A percentile compares a stretch with the other conserved stretches of the same genome.
Conservation (phyloP, 768 basidiomycete genomes). For the Daedalea quercina region DNA sequence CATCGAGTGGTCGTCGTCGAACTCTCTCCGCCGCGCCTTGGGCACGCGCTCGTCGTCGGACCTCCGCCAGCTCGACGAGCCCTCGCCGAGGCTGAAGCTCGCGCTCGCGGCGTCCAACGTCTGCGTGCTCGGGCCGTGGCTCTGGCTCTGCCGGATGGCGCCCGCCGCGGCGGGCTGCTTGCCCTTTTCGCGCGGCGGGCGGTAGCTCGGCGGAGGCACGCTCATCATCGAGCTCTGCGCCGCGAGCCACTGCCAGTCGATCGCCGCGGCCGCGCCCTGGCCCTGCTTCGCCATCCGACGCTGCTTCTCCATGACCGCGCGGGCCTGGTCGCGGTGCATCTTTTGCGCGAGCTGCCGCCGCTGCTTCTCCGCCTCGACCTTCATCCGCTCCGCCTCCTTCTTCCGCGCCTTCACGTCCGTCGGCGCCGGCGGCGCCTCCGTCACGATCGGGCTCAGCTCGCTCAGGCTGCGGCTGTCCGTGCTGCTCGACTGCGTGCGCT, state of each 20-base stretch:
- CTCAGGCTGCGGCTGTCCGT: conserved; percentile 63
- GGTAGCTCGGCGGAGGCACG: conserved; percentile 27
- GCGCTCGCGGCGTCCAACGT: conserved; percentile 60
- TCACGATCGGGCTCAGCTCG: conserved; percentile 39
- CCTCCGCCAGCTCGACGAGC: conserved; percentile 25
- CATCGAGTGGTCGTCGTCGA: conserved; percentile 89
- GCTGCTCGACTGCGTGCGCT: conserved; percentile 74
- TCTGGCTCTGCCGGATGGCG: conserved; percentile 56
- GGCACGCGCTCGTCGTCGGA: conserved; percentile 53
- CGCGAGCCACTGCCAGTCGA: conserved; percentile 42
- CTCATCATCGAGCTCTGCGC: conserved; percentile 26
- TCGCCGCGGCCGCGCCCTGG: conserved; percentile 22
- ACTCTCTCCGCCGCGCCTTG: conserved; percentile 78
- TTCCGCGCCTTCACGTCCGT: conserved; percentile 67
- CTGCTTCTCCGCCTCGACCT: conserved; percentile 79
- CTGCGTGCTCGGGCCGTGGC: conserved; percentile 34
- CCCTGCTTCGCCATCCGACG: conserved; percentile 63
- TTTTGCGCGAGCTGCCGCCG: conserved; percentile 70
- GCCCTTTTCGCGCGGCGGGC: conserved; percentile 10
- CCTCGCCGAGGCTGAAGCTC: conserved; percentile 31
- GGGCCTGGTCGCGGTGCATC: conserved; percentile 78
- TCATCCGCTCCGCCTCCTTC: conserved; percentile 74
- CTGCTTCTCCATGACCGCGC: conserved; percentile 90
- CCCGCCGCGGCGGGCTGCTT: conserved; percentile 50
- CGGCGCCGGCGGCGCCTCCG: conserved; percentile 29